Evolutionary conservation across 345 rosid species (phyloP).

Genomic region (Pelargonium nanum): DNA sequence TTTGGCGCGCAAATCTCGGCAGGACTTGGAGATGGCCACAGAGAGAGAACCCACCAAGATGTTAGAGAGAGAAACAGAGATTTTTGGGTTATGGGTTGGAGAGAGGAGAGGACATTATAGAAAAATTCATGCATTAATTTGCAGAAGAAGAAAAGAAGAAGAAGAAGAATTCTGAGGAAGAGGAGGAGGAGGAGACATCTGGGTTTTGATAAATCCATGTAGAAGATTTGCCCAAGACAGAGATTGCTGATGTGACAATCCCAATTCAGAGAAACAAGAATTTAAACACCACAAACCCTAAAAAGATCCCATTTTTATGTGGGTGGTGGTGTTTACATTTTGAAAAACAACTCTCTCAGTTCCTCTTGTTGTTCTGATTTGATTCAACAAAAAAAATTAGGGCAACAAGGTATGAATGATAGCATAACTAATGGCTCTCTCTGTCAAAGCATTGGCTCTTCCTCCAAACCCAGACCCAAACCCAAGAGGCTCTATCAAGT

Average conservation of each 20-base stretch:
- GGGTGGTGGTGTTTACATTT: neutral
- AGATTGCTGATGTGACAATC: neutral
- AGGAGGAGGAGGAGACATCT: neutral
- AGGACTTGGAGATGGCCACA: neutral
- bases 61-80: neutral
- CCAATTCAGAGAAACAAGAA: neutral
- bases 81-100: neutral
- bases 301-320: neutral
- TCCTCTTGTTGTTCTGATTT: neutral
- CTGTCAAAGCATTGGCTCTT: neutral
- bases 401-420: neutral
- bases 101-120: too few relatives aligned
- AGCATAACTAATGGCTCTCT: neutral
- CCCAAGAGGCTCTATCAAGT: constrained; percentile 50
- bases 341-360: neutral
- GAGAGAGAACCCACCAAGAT: neutral
- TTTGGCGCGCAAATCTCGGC: neutral
- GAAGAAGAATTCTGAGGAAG: too few relatives aligned
- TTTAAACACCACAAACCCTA: neutral
- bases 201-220: neutral
- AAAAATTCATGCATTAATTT: too few relatives aligned
- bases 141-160: neutral
- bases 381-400: neutral
- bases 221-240: neutral
- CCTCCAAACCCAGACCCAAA: neutral